Evolutionary conservation across 208 protist genomes (phyloP), one percentile per base, ranked within the genome.

Genomic region (Acanthamoeba lenticulata): DNA sequence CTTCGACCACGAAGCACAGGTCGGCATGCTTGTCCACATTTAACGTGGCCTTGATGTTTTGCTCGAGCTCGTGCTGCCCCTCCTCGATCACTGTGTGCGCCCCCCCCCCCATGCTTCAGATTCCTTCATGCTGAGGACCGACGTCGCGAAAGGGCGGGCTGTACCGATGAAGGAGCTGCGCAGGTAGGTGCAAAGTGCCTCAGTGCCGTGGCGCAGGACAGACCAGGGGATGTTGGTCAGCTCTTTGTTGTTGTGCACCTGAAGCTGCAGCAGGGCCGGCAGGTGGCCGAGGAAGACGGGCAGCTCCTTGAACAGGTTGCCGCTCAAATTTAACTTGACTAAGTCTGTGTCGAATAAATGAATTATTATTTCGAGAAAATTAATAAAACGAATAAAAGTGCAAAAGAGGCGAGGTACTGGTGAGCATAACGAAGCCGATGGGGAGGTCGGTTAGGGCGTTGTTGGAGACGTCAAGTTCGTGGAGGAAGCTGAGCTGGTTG

Each of bases 281-380:
- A 85, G 27, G 13, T 85, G 44, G 24, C 74, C 74, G 15, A 85
- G 6, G 32, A 85, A 85, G 1, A 85, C 74, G 27, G 74, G 74
- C 21, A 85, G 74, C 74, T 85, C 74, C 74, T 45, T 85, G 44
- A 85, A 85, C 13, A 29, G 24, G 44, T 85, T 85, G 21, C 74
- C 74, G 7, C 29, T 45, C 74, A 85, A 40, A 15, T 45, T 85
- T 24, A 85, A 42, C 74, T 55, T 52, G 9, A 32, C 74, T 42
- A 85, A 19, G 74, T 85, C 74, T 85, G 74, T 13, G 13, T 60
- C 15, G 52, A 60, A 60, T 21, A 60, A 55, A 52, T 55, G 3
- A 85, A 36, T 42, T 55, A 45, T 85, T 32, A 85, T 74, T 44
- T 15, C 7, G 15, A 40, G 0, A 74, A 44, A 27, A 72, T 44